Conservation (phyloP, 257 asterid species). For the Rehmannia glutinosa region DNA sequence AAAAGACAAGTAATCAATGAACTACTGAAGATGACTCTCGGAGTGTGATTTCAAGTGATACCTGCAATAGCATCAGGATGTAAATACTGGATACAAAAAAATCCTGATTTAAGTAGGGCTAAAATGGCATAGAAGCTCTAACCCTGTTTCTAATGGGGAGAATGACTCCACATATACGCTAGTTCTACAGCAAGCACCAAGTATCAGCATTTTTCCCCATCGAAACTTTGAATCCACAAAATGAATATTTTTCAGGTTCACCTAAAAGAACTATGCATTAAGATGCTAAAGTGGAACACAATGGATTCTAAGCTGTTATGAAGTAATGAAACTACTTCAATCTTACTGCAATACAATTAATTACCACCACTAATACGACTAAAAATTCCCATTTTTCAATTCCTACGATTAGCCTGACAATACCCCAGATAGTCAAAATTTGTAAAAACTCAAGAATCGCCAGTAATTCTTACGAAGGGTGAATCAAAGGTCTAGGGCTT, state of each 20-base stretch:
- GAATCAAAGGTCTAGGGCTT: too few species aligned
- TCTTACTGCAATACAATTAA: too few species aligned
- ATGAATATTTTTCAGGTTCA: constrained; percentile 70
- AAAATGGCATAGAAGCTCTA: constrained; percentile 22
- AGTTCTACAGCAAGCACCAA: constrained; percentile 80
- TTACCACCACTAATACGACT: too few species aligned
- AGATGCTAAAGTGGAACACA: constrained; percentile 12
- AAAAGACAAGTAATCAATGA: constrained; percentile 55
- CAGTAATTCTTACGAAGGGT: too few species aligned
- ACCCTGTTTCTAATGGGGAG: constrained; percentile 81
- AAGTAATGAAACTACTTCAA: too few species aligned
- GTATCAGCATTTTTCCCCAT: constrained; percentile 72
- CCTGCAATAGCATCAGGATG: constrained; percentile 38
- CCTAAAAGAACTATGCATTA: constrained; percentile 41
- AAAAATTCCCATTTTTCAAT: too few species aligned
- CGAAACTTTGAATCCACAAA: constrained; percentile 67
- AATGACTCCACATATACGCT: constrained; percentile 66
- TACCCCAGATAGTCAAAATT: too few species aligned
- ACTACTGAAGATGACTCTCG: constrained; percentile 58
- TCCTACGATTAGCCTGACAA: too few species aligned
- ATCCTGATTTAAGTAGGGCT: neutral
- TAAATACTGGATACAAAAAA: constrained; percentile 14
- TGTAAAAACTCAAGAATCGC: too few species aligned
- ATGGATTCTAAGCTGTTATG: neutral
- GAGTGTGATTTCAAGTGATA: constrained; percentile 46